A percentile compares a stretch with the other conserved stretches of the same genome.
Evolutionary conservation across 768 basidiomycete species (phyloP).

Genomic region (Paxillus involutus): DNA sequence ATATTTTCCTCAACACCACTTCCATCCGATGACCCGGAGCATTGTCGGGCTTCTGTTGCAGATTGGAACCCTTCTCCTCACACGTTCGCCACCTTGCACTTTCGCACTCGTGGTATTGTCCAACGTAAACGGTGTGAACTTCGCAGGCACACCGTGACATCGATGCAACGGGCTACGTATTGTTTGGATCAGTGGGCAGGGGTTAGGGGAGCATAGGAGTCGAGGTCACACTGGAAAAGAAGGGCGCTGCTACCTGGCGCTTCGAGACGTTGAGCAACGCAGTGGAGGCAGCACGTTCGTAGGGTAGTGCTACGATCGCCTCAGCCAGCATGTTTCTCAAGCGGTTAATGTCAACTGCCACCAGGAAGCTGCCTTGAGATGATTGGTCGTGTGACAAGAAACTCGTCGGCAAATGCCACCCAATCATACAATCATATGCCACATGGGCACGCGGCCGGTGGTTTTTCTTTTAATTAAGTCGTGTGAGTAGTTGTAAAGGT

Average conservation of each 20-base stretch:
- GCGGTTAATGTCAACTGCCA: neutral
- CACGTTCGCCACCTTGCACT: constrained; percentile 55
- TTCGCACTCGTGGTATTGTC: constrained; percentile 75
- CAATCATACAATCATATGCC: neutral
- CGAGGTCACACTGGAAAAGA: constrained; percentile 26
- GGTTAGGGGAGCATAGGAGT: constrained; percentile 18
- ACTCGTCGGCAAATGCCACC: neutral
- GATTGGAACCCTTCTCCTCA: constrained; percentile 71
- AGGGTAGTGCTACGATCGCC: neutral
- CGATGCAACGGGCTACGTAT: constrained; percentile 51
- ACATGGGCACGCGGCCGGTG: neutral
- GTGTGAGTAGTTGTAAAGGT: too few relatives aligned
- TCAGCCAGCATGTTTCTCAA: neutral
- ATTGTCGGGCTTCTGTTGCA: constrained; percentile 60
- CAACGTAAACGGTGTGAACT: constrained; percentile 70
- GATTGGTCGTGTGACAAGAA: neutral
- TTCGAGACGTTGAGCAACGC: constrained; percentile 61
- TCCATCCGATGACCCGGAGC: constrained; percentile 32
- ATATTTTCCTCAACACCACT: neutral
- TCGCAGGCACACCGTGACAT: constrained; percentile 68
- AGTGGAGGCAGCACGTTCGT: constrained; percentile 41
- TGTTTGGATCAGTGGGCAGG: constrained; percentile 63
- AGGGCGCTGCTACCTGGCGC: constrained; percentile 40
- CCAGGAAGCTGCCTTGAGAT: too few relatives aligned
- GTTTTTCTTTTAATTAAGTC: too few relatives aligned